phyloP scores from a whole-genome alignment of 306 rosid genomes.

The Begonia fuchsioides region DNA sequence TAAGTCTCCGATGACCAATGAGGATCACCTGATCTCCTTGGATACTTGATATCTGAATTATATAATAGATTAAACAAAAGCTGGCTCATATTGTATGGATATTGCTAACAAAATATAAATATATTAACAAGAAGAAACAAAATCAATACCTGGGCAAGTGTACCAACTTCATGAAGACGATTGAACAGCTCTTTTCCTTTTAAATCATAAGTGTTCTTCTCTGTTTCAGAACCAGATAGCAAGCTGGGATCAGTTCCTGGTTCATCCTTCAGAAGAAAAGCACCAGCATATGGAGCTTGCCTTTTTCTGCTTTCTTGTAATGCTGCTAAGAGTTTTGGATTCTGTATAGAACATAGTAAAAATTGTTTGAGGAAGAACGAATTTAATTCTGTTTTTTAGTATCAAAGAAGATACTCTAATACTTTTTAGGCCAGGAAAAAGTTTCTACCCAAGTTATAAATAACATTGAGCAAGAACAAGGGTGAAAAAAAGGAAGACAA shows the following conservation, averaged over 20 bases:
- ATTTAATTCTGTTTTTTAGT: too few species aligned
- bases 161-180: conserved; percentile 96
- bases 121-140: conserved; percentile 2
- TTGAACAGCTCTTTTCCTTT: conserved; percentile 77
- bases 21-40: conserved; percentile 86
- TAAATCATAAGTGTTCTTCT: conserved; percentile 48
- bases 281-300: conserved; percentile 98
- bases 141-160: conserved; percentile 76
- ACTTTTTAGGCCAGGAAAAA: too few species aligned
- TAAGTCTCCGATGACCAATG: conserved; percentile 92
- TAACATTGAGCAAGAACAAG: neutral
- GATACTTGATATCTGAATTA: conserved; percentile 81
- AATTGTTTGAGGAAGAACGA: neutral
- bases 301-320: conserved; percentile 79
- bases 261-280: conserved; percentile 89
- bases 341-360: conserved; percentile 42
- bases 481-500: neutral
- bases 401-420: too few species aligned
- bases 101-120: neutral
- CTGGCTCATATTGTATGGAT: neutral
- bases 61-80: neutral
- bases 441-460: neutral
- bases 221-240: conserved; percentile 61
- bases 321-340: conserved; percentile 82
- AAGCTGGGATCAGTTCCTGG: conserved; percentile 63